These are phyloP conservation scores for Pyrus hybrid DNA, from an alignment of 331 rosid species.

Conservation along the genomic window DNA sequence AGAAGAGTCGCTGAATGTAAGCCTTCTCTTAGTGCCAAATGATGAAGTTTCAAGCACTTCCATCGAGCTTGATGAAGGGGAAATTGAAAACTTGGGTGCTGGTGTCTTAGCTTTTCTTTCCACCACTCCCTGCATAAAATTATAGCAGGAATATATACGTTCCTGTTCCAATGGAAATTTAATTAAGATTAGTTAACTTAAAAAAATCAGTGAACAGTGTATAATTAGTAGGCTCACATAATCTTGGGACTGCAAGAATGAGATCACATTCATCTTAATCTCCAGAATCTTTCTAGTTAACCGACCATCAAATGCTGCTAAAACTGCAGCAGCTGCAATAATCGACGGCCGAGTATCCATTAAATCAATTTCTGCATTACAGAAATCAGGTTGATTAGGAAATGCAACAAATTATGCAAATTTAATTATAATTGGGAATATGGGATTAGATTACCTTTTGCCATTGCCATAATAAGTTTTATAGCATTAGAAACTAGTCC, in stretches of 20 bases:
- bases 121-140: constrained; percentile 46
- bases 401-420: background rate
- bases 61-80: constrained; percentile 28
- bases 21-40: constrained; percentile 64
- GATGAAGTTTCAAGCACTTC: constrained; percentile 36
- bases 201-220: background rate
- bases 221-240: constrained; percentile 37
- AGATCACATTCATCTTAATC: constrained; percentile 37
- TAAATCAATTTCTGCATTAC: constrained; percentile 45
- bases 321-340: constrained; percentile 73
- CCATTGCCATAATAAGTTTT: constrained; percentile 33
- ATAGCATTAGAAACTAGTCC: constrained; percentile 41
- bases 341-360: constrained; percentile 58
- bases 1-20: constrained; percentile 36
- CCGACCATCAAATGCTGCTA: constrained; percentile 50
- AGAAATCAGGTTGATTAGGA: constrained; percentile 3
- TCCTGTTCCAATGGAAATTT: constrained; percentile 40
- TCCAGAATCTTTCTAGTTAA: constrained; percentile 44
- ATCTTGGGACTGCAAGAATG: constrained; percentile 55
- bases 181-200: constrained; percentile 5
- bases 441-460: constrained; percentile 38
- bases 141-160: constrained; percentile 46
- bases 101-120: constrained; percentile 44
- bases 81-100: constrained; percentile 23
- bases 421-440: background rate